phyloP scores from a whole-genome alignment of 805 yeast genomes.

The Candida andamanensis region DNA sequence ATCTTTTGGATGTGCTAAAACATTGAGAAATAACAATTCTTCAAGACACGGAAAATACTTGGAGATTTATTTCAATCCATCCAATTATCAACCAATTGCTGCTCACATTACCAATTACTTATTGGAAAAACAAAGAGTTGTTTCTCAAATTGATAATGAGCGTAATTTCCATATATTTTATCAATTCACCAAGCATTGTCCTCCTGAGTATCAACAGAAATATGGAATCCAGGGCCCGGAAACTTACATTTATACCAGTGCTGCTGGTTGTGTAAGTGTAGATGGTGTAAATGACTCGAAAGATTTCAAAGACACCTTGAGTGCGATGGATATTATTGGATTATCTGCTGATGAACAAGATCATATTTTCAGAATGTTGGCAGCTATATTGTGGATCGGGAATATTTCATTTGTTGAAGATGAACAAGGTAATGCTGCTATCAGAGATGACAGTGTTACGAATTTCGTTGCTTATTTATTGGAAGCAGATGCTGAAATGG shows the following conservation, averaged over 20 bases:
- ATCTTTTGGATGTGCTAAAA: conserved; percentile 91
- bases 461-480: conserved; percentile 89
- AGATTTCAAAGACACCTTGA: conserved; percentile 75
- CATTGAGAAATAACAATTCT: conserved; percentile 82
- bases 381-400: conserved; percentile 92
- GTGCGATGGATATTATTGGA: conserved; percentile 88
- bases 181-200: conserved; percentile 89
- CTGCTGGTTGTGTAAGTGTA: conserved; percentile 80
- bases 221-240: conserved; percentile 95
- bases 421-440: conserved; percentile 77
- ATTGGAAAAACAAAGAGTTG: conserved; percentile 93
- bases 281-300: conserved; percentile 77
- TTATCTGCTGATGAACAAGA: conserved; percentile 80
- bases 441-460: conserved; percentile 86
- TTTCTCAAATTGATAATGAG: conserved; percentile 87
- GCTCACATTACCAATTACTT: conserved; percentile 95
- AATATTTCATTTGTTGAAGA: conserved; percentile 82
- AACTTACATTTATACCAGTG: conserved; percentile 82
- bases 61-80: conserved; percentile 77
- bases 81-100: conserved; percentile 79
- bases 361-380: conserved; percentile 76
- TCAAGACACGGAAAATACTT: conserved; percentile 92
- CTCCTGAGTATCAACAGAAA: conserved; percentile 72
- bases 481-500: conserved; percentile 65
- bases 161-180: conserved; percentile 96